Evolutionary conservation across 495 filamentous ascomycete genomes (phyloP), one percentile per base, ranked within the genome.

Genomic region (Talaromyces adpressus): DNA sequence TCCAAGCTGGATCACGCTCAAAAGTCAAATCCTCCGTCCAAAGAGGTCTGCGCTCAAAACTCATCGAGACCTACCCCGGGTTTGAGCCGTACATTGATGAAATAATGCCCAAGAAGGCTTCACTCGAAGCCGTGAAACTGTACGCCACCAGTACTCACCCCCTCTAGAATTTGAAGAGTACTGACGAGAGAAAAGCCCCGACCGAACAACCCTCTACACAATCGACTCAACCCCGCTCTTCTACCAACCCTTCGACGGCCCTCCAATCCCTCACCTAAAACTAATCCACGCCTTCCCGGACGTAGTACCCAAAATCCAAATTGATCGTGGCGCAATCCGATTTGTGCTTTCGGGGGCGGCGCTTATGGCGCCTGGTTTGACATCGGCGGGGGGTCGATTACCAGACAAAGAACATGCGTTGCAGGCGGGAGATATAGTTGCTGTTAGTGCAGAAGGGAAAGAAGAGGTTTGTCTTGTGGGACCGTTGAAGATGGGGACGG

Each of bases 1-100:
- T 97, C 73, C 81, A 86, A 69, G 76, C 87, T 8, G 87, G 88
- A 61, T 86, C 90, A 61, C 94, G 93, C 75, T 90, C 91, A 65
- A 98, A 98, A 83, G 91, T 98, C 75, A 98, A 98, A 78, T 96
- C 93, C 68, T 97, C 93, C 18, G 91, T 90, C 49, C 92, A 96
- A 77, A 91, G 94, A 65, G 85, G 81, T 65, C 84, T 98, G 64
- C 89, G 94, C 68, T 81, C 87, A 63, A 90, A 90, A 67, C 79
- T 97, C 68, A 75, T 91, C 65, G 84, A 91, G 39, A 88, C 91
- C 52, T 97, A 93, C 77, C 94, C 94, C 1, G 82, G 89, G 16
- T 90, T 97, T 60, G 87, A 86, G 63, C 91, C 91, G 0, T 82
- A 90, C 75, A 96, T 97, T 76, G 94, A 98, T 71, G 91, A 95